phyloP scores from a whole-genome alignment of 2,329 filamentous ascomycete species.

The Phaeosphaeriaceae sp. region DNA sequence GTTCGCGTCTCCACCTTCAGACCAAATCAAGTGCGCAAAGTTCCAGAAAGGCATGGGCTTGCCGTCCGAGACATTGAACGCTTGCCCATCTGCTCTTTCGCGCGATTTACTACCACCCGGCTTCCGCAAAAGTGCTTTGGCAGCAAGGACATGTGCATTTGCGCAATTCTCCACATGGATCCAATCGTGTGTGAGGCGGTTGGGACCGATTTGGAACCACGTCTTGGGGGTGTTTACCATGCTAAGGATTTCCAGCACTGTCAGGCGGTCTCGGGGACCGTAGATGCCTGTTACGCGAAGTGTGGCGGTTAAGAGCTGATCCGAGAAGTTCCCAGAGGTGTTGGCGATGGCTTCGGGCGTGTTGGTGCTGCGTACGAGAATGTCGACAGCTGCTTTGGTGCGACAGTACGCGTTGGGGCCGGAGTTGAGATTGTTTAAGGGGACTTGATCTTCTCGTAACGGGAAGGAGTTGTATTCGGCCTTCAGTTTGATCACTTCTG shows the following conservation, averaged over 20 bases:
- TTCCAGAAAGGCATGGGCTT: slow-evolving; percentile 52
- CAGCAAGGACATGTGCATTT: slow-evolving; percentile 56
- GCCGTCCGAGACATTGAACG: slow-evolving; percentile 56
- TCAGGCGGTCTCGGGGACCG: slow-evolving; percentile 9
- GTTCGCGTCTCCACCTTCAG: neutral
- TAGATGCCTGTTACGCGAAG: slow-evolving; percentile 11
- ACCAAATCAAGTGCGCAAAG: slow-evolving; percentile 48
- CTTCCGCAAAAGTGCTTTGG: slow-evolving; percentile 50
- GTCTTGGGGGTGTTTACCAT: slow-evolving; percentile 4
- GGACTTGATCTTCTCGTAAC: slow-evolving; percentile 1
- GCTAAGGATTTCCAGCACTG: slow-evolving; percentile 4
- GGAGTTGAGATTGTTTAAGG: neutral
- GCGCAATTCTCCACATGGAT: slow-evolving; percentile 56
- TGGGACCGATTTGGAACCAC: slow-evolving; percentile 51
- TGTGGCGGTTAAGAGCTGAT: neutral
- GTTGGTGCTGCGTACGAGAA: neutral
- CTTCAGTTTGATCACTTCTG: neutral
- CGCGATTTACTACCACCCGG: slow-evolving; percentile 22
- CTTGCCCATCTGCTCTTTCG: slow-evolving; percentile 49
- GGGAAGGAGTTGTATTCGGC: neutral
- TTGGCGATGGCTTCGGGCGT: neutral
- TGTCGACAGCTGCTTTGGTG: neutral
- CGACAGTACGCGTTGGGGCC: neutral
- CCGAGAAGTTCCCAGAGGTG: neutral
- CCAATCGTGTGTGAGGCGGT: slow-evolving; percentile 57